These are phyloP conservation scores for Sanghuangporus sanghuang DNA, from an alignment of 1,284 basidiomycete species.

Conservation along the genomic window DNA sequence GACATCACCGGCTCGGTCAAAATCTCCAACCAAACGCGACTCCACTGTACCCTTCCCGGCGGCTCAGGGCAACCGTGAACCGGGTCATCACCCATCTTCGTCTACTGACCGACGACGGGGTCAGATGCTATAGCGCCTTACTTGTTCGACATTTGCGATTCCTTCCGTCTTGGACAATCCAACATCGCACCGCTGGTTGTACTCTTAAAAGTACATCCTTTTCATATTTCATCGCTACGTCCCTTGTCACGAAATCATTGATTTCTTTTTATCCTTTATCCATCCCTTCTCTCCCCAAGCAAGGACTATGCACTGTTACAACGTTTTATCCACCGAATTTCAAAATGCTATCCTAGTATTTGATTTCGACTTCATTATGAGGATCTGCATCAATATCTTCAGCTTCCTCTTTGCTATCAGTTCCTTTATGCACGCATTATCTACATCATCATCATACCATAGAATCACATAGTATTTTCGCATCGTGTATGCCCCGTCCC, in stretches of 20 bases:
- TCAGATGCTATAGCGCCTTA: slow-evolving; percentile 2
- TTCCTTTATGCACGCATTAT: not conserved
- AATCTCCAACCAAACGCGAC: slow-evolving; percentile 12
- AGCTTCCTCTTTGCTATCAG: not conserved
- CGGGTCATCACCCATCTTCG: slow-evolving; percentile 13
- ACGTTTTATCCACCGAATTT: not conserved
- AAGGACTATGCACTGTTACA: not conserved
- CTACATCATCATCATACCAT: not conserved
- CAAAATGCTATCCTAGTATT: not conserved
- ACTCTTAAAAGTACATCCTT: not conserved
- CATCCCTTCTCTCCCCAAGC: not conserved
- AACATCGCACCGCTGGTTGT: slow-evolving; percentile 5
- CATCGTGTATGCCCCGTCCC: not conserved
- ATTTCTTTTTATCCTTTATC: not conserved
- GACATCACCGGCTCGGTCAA: not conserved
- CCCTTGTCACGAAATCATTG: not conserved
- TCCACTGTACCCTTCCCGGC: slow-evolving; percentile 36
- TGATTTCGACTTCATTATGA: not conserved
- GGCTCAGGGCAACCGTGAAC: slow-evolving; percentile 20
- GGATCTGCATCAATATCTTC: not conserved
- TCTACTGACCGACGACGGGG: slow-evolving; percentile 24
- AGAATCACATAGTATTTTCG: not conserved
- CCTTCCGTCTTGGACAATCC: not conserved
- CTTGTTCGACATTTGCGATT: not conserved
- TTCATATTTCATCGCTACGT: not conserved